phyloP scores from a whole-genome alignment of 2,329 filamentous ascomycete genomes.

The Cercospora sp. region DNA sequence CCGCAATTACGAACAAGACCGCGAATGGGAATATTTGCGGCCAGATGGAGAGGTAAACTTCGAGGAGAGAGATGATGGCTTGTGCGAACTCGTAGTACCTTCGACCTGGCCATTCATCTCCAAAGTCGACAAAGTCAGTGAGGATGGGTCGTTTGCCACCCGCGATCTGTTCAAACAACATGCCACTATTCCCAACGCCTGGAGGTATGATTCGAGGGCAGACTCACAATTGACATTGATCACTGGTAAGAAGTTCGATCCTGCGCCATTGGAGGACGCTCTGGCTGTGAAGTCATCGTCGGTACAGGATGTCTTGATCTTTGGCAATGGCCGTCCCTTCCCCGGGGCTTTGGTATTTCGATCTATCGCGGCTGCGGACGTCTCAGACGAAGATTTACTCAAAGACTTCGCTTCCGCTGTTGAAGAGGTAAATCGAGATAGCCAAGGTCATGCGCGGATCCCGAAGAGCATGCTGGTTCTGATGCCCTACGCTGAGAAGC shows the following conservation, averaged over 20 bases:
- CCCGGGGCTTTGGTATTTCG: conserved; percentile 60
- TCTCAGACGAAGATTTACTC: conserved; percentile 45
- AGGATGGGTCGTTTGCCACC: conserved; percentile 63
- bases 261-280: conserved; percentile 59
- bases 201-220: conserved; percentile 62
- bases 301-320: conserved; percentile 60
- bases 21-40: conserved; percentile 63
- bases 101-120: conserved; percentile 60
- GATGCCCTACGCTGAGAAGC: conserved; percentile 40
- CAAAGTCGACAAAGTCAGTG: conserved; percentile 54
- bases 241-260: conserved; percentile 70
- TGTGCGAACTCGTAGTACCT: conserved; percentile 59
- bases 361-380: conserved; percentile 31
- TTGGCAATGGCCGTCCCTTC: conserved; percentile 59
- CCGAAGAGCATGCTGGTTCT: conserved; percentile 54
- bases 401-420: conserved; percentile 48
- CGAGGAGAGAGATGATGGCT: conserved; percentile 46
- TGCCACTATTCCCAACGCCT: conserved; percentile 53
- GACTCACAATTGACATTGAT: conserved; percentile 64
- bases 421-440: conserved; percentile 51
- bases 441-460: conserved; percentile 56
- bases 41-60: conserved; percentile 47
- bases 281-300: conserved; percentile 49
- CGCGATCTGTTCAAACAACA: conserved; percentile 64
- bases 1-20: conserved; percentile 56